Conservation (phyloP, 441 rosid species). For the Bocquillonia castaneifolia region DNA sequence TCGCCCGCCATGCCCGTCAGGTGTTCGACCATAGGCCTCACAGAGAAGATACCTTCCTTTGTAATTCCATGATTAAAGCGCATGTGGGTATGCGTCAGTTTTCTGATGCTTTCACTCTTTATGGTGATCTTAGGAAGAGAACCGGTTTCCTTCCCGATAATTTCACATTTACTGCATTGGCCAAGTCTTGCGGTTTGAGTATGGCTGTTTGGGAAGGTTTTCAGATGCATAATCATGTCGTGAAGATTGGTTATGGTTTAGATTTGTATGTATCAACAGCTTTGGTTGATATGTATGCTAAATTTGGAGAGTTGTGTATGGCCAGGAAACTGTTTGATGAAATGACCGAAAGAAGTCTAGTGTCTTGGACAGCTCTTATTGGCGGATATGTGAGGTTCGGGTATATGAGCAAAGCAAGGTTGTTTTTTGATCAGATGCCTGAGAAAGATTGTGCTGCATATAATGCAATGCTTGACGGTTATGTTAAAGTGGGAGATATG, state of each 20-base stretch:
- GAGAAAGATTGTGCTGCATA: conserved; percentile 45
- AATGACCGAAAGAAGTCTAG: conserved; percentile 65
- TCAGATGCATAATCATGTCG: conserved; percentile 48
- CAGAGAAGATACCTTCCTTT: conserved; percentile 51
- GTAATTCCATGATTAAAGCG: conserved; percentile 64
- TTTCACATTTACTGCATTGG: conserved; percentile 53
- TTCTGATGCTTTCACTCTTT: conserved; percentile 40
- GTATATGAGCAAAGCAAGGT: conserved; percentile 38
- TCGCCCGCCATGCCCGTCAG: conserved; percentile 44
- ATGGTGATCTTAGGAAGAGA: conserved; percentile 39
- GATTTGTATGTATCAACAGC: conserved; percentile 70
- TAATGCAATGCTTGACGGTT: conserved; percentile 53
- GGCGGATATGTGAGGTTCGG: conserved; percentile 52
- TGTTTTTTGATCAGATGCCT: conserved; percentile 48
- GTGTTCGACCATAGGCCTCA: conserved; percentile 48
- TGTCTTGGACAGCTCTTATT: conserved; percentile 70
- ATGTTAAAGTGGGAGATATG: conserved; percentile 38
- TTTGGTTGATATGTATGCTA: conserved; percentile 73
- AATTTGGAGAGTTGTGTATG: conserved; percentile 43
- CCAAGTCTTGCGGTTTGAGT: conserved; percentile 42
- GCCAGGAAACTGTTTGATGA: conserved; percentile 65
- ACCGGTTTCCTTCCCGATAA: conserved; percentile 51
- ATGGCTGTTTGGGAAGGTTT: conserved; percentile 43
- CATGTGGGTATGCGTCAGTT: conserved; percentile 39
- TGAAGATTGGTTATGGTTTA: conserved; percentile 50